A percentile compares a stretch with the other conserved stretches of the same genome.
These are phyloP conservation scores for Nicotiana rustica DNA, from an alignment of 305 asterid species.

Conservation along the genomic window DNA sequence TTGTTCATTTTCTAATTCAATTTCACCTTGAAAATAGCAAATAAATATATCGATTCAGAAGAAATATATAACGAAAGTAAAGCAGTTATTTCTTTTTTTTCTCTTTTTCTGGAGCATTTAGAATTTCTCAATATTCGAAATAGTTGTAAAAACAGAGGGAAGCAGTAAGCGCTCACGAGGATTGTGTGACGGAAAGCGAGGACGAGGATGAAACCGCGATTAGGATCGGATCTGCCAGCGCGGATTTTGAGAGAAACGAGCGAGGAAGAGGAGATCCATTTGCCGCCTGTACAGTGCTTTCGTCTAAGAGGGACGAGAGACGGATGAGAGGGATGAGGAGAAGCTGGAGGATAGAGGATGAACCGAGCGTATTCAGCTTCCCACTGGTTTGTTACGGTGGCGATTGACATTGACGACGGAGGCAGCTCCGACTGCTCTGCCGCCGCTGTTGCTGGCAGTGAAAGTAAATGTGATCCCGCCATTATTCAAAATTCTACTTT, in stretches of 20 bases:
- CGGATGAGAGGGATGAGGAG: conserved; percentile 47
- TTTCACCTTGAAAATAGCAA: neutral
- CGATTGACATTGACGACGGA: conserved; percentile 40
- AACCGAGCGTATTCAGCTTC: conserved; percentile 70
- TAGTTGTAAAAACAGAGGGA: neutral
- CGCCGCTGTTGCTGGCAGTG: conserved; percentile 25
- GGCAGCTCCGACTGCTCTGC: conserved; percentile 34
- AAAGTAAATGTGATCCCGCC: conserved; percentile 62
- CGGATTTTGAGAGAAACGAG: conserved; percentile 55
- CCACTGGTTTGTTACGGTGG: conserved; percentile 57
- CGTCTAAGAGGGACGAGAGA: conserved; percentile 48
- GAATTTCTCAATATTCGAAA: no score
- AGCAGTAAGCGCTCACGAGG: conserved; percentile 50
- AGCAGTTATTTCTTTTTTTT: no score
- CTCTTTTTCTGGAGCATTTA: neutral
- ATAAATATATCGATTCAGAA: no score
- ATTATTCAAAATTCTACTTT: conserved; percentile 44
- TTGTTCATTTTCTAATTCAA: neutral
- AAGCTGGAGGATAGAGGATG: conserved; percentile 52
- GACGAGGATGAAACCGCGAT: conserved; percentile 50
- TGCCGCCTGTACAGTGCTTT: conserved; percentile 48
- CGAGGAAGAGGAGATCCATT: conserved; percentile 60
- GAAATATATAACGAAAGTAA: no score
- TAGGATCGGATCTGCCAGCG: conserved; percentile 38
- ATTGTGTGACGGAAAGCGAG: conserved; percentile 49